Conservation (phyloP, 345 rosid species). For the Eucalyptus erythrocorys region DNA sequence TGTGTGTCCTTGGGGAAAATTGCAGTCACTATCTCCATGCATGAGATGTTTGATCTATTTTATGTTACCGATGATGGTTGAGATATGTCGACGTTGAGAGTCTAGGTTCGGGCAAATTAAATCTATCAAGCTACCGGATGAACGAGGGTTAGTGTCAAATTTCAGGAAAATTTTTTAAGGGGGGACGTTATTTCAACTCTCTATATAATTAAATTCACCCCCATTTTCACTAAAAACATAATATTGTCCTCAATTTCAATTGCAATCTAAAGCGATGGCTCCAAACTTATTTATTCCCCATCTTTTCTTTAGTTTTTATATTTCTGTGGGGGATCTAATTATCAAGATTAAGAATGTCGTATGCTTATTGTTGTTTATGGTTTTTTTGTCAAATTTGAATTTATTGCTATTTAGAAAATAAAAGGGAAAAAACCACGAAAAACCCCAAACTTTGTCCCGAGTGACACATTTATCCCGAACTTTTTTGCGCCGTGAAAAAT, state of each 20-base stretch:
- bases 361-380: background rate
- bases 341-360: background rate
- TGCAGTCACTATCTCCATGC: background rate
- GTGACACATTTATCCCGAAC: too few species aligned
- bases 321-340: background rate
- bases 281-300: background rate
- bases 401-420: too few species aligned
- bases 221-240: background rate
- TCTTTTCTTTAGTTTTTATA: background rate
- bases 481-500: too few species aligned
- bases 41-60: background rate
- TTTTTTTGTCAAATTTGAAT: background rate
- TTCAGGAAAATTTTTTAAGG: background rate
- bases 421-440: too few species aligned
- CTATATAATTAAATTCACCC: background rate
- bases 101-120: accelerated
- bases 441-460: too few species aligned
- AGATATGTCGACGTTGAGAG: background rate
- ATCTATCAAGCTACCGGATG: background rate
- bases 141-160: background rate
- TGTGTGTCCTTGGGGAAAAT: background rate
- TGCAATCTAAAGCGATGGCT: background rate
- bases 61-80: background rate
- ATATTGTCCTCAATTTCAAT: background rate
- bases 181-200: background rate